Base-by-base conservation (phyloP, 164 flowering plant species). In the Piper betle region DNA sequence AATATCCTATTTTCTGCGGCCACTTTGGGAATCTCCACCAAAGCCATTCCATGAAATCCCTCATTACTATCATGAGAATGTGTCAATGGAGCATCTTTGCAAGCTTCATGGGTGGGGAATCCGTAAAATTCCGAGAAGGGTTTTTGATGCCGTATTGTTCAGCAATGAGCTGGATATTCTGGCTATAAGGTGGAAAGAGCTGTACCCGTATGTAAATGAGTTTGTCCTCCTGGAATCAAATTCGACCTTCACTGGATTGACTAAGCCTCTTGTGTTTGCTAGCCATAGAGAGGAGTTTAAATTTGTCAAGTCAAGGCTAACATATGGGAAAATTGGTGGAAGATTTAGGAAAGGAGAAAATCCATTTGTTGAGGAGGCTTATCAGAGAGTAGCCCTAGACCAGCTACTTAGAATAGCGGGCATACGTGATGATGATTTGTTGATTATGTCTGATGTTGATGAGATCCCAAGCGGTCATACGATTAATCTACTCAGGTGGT, bases 171-270 rank as follows among this genome's bases (percentile, higher is more conserved):
- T 25, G 33, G 33, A 25, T 25, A 25, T 25, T 25, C 33, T 25
- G 33, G 80, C 77, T 5, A 68, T 91, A 25, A 72, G 97, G 17
- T 90, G 96, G 97, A 83, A 83, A 7, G 97, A 90, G 67, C 62
- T 90, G 62, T 83, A 82, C 66, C 93, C 97, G 43, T 87, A 83
- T 55, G 67, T 87, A 52, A 81, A 88, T 2, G 84, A 82, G 75
- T 87, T 86, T 73, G 97, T 91, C 15, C 81, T 91, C 43, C 91
- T 91, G 4, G 97, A 91, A 66, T 83, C 96, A 6, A 91, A 91
- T 72, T 91, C 97, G 6, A 91, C 97, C 1, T 91, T 91, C 63
- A 83, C 96, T 19, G 85, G 91, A 19, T 58, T 84, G 59, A 80
- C 73, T 3, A 91, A 91, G 68, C 86, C 86, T 5, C 62, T 79